phyloP scores from a whole-genome alignment of 1,139 yeast species.

The Blastobotrys capitulatus region DNA sequence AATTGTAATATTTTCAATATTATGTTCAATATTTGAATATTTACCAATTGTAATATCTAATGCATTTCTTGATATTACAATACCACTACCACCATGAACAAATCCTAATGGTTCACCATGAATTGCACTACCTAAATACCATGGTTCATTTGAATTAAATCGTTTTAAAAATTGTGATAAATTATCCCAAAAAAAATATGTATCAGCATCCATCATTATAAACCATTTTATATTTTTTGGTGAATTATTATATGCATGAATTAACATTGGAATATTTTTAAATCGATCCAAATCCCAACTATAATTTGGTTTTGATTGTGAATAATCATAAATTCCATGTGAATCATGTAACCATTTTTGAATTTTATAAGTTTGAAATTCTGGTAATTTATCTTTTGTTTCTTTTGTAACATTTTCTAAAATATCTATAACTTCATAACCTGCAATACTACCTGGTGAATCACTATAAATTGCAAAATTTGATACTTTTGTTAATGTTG shows the following conservation, averaged over 20 bases:
- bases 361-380: conserved; percentile 19
- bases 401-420: conserved; percentile 26
- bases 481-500: conserved; percentile 32
- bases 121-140: conserved; percentile 33
- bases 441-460: conserved; percentile 29
- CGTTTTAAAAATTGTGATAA: conserved; percentile 22
- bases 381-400: conserved; percentile 5
- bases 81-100: conserved; percentile 37
- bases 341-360: conserved; percentile 25
- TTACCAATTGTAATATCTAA: conserved; percentile 26
- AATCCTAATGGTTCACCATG: conserved; percentile 27
- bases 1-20: conserved; percentile 26
- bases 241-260: conserved; percentile 29
- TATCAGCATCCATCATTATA: conserved; percentile 34
- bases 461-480: conserved; percentile 35
- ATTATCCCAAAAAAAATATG: conserved; percentile 27
- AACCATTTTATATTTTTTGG: conserved; percentile 31
- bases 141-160: conserved; percentile 24
- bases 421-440: conserved; percentile 33
- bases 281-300: conserved; percentile 34
- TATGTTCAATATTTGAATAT: conserved; percentile 22
- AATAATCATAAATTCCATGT: conserved; percentile 23
- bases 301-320: conserved; percentile 32
- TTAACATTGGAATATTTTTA: conserved; percentile 36
- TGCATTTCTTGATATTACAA: conserved; percentile 31